Conservation (phyloP, 208 protist genomes). For the Leishmania gerbilli region DNA sequence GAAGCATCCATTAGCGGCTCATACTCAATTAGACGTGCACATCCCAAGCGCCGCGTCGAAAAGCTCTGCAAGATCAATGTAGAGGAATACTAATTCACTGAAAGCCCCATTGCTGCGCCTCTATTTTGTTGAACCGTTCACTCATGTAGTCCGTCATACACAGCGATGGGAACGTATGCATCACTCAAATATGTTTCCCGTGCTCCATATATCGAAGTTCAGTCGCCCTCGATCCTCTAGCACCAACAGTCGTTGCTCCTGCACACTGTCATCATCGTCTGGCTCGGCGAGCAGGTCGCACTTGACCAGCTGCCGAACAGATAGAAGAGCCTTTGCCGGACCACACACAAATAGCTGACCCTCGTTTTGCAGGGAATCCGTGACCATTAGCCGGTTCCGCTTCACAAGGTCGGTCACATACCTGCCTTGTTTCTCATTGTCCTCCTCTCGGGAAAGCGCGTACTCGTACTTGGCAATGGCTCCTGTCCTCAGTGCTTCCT, state of each 20-base stretch:
- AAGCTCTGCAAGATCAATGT: not conserved
- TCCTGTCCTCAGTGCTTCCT: conserved; percentile 38
- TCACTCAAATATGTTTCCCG: conserved; percentile 53
- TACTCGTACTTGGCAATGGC: conserved; percentile 66
- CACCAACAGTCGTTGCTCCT: conserved; percentile 61
- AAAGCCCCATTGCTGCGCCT: not conserved
- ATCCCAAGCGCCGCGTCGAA: not conserved
- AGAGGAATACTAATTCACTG: not conserved
- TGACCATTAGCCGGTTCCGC: conserved; percentile 29
- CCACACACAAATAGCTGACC: conserved; percentile 76
- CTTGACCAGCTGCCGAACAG: conserved; percentile 48
- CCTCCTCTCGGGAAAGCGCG: conserved; percentile 50
- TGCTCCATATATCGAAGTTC: conserved; percentile 81
- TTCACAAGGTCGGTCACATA: conserved; percentile 74
- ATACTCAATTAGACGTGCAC: not conserved
- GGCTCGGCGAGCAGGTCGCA: conserved; percentile 48
- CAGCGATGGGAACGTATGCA: not conserved
- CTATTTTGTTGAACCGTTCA: not conserved
- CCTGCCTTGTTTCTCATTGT: conserved; percentile 9
- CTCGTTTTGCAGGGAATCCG: conserved; percentile 31
- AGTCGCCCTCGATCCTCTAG: conserved; percentile 60
- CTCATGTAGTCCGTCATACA: not conserved
- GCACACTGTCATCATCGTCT: conserved; percentile 77
- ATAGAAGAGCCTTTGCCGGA: conserved; percentile 52
- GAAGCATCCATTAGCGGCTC: not conserved